Base-by-base conservation (phyloP, 371 early-diverging fungal species). In the Mortierella sp. region DNA sequence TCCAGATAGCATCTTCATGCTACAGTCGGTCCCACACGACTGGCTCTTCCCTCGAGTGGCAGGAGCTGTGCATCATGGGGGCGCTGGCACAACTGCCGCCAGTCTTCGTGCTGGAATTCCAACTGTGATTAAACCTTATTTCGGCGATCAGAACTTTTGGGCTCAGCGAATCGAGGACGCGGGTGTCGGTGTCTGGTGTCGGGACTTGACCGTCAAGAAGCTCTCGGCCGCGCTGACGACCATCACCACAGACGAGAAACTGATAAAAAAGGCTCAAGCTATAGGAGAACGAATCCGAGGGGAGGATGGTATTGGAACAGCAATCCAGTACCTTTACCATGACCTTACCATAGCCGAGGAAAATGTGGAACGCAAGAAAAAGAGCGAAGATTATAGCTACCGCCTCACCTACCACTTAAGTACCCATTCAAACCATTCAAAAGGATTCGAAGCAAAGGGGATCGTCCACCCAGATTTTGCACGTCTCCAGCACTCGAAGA, bases 81-180 rank as follows among this genome's bases (percentile, higher is more conserved):
- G 96, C 16, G 94, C 95, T 1, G 96, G 96, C 2, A 96, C 96
- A 0, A 91, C 93, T 10, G 93, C 96, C 0, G 95, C 96, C 10
- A 95, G 95, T 3, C 58, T 95, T 13, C 84, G 93, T 8, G 92
- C 91, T 1, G 96, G 96, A 9, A 77, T 87, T 40, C 95, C 95
- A 0, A 93, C 94, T 0, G 85, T 95, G 28, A 89, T 96, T 63
- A 92, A 92, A 64, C 95, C 96, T 0, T 96, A 93, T 76, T 96
- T 96, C 83, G 96, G 94, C 11, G 96, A 96, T 65, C 95, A 96
- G 63, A 91, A 85, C 72, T 96, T 96, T 68, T 95, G 95, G 95
- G 95, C 90, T 6, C 86, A 89, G 28, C 90, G 94, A 1, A 83
- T 94, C 2, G 86, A 89, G 74, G 91, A 89, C 21, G 87, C 92